Evolutionary conservation across 2,329 filamentous ascomycete species (phyloP).

Genomic region (Colletotrichum sp.): DNA sequence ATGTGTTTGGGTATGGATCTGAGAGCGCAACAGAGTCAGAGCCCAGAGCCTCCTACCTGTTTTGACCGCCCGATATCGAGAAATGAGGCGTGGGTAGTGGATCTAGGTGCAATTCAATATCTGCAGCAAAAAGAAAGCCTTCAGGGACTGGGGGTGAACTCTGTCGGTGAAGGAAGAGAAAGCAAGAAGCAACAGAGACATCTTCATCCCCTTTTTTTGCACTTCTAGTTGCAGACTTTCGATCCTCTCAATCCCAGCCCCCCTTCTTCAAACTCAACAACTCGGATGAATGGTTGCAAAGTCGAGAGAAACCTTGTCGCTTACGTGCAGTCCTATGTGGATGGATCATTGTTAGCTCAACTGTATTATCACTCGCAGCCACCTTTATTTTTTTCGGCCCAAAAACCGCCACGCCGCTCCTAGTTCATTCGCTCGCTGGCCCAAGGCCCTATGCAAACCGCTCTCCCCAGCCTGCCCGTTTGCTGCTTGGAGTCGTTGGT

Average conservation of each 20-base stretch:
- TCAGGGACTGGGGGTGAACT: neutral
- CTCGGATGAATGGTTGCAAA: neutral
- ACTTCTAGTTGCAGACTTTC: neutral
- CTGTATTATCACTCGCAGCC: neutral
- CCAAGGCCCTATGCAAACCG: neutral
- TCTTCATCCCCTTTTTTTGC: neutral
- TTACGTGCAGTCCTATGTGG: neutral
- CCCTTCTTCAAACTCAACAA: neutral
- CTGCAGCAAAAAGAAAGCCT: neutral
- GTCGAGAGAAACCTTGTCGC: neutral
- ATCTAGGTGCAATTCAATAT: neutral
- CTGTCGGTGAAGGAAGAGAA: neutral
- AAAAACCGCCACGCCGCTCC: neutral
- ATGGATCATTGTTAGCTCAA: neutral
- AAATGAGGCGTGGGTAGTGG: constrained; percentile 2
- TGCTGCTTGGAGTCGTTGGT: neutral
- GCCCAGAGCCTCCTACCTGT: neutral
- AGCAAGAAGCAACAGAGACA: neutral
- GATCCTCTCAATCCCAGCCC: neutral
- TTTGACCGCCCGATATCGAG: neutral
- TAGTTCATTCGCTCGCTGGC: neutral
- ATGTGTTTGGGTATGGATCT: neutral
- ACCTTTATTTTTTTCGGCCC: neutral
- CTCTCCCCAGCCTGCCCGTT: neutral
- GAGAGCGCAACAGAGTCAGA: neutral